phyloP scores from a whole-genome alignment of 2,329 filamentous ascomycete species.

The Xylaria sp. region DNA sequence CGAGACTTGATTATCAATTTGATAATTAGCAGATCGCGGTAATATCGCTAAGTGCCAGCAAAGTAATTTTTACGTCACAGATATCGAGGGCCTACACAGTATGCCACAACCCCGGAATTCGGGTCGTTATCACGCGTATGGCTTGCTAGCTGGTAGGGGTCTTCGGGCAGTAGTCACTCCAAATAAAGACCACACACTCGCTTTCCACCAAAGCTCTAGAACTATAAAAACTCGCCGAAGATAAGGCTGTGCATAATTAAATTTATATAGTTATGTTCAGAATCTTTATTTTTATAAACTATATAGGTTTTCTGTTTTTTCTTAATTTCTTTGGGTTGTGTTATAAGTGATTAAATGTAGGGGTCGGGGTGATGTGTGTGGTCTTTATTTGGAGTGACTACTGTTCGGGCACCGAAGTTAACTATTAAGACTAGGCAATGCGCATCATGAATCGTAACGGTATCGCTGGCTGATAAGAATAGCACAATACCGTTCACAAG shows the following conservation, averaged over 20 bases:
- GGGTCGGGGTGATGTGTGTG: too few relatives aligned
- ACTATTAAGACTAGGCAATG: conserved; percentile 1
- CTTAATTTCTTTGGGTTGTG: too few relatives aligned
- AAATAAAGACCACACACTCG: too few relatives aligned
- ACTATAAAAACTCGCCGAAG: too few relatives aligned
- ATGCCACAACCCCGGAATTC: neutral
- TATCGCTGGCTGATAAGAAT: conserved; percentile 3
- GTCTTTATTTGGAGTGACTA: too few relatives aligned
- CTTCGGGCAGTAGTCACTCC: too few relatives aligned
- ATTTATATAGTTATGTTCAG: too few relatives aligned
- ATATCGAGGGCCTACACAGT: conserved; percentile 1
- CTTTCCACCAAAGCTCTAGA: too few relatives aligned
- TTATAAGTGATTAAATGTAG: too few relatives aligned
- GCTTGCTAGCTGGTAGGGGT: neutral
- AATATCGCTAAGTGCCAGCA: neutral
- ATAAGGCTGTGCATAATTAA: too few relatives aligned
- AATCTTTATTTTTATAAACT: too few relatives aligned
- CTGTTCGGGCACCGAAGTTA: conserved; percentile 2
- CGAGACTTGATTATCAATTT: conserved; percentile 5
- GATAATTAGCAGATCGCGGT: conserved; percentile 11
- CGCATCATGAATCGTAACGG: neutral
- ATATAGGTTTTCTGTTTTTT: too few relatives aligned
- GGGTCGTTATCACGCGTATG: conserved; percentile 6
- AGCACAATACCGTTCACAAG: neutral
- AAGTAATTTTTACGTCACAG: conserved; percentile 25